Conservation (phyloP, 2,329 filamentous ascomycete genomes). For the Alternaria sp. region DNA sequence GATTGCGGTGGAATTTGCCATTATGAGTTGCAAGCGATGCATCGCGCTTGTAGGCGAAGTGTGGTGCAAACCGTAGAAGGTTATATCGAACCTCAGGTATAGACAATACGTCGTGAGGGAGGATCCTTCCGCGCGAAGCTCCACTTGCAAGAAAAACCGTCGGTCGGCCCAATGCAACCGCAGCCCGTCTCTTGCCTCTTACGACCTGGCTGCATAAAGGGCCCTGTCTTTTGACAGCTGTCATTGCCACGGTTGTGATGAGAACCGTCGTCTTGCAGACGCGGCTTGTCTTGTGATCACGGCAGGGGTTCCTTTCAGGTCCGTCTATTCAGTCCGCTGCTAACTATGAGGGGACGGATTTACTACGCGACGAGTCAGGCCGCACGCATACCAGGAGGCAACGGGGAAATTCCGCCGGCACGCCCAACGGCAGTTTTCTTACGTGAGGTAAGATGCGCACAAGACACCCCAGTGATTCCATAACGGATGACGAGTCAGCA, state of each 20-base stretch:
- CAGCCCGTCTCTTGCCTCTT: conserved; percentile 15
- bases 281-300: conserved; percentile 7
- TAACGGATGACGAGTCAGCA: conserved; percentile 5
- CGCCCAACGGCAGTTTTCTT: conserved; percentile 11
- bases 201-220: conserved; percentile 11
- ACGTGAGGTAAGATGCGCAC: conserved; percentile 1
- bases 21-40: not conserved
- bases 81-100: conserved; percentile 1
- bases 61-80: not conserved
- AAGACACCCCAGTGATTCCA: not conserved
- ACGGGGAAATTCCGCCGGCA: conserved; percentile 9
- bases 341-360: conserved; percentile 1
- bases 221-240: conserved; percentile 15
- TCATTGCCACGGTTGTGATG: conserved; percentile 10
- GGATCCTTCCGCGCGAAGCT: conserved; percentile 5
- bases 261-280: conserved; percentile 4
- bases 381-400: not conserved
- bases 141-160: conserved; percentile 3
- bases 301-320: conserved; percentile 3
- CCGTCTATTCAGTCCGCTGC: not conserved
- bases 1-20: not conserved
- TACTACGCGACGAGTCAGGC: conserved; percentile 6
- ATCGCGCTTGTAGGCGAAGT: conserved; percentile 2
- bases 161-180: conserved; percentile 18
- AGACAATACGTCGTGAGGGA: conserved; percentile 10